phyloP scores from a whole-genome alignment of 2,329 filamentous ascomycete species.

The Tolypocladium pustulatum region DNA sequence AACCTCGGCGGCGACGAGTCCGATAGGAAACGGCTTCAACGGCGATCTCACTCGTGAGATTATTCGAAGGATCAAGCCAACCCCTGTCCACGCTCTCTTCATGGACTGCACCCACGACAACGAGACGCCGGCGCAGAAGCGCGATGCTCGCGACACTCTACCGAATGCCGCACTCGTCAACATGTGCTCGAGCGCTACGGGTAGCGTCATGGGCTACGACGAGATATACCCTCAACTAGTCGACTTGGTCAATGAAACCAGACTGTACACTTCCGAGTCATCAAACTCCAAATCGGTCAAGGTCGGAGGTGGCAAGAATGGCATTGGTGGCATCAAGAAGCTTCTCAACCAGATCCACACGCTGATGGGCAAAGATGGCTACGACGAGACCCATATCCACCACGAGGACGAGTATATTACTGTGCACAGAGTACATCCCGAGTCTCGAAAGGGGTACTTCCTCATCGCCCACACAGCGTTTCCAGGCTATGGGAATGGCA shows the following conservation, averaged over 20 bases:
- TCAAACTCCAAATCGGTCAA: conserved; percentile 51
- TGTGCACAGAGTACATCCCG: conserved; percentile 87
- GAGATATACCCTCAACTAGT: conserved; percentile 89
- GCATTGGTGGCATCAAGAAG: conserved; percentile 86
- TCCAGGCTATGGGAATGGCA: conserved; percentile 77
- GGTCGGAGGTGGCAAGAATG: conserved; percentile 60
- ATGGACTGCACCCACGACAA: conserved; percentile 99
- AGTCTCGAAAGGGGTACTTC: conserved; percentile 88
- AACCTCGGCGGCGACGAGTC: conserved; percentile 20
- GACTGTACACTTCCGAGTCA: conserved; percentile 69
- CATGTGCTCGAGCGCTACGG: conserved; percentile 91
- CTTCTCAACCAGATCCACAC: conserved; percentile 90
- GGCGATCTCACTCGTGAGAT: conserved; percentile 44
- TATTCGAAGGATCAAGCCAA: conserved; percentile 73
- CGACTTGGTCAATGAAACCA: conserved; percentile 84
- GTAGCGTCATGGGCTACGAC: conserved; percentile 96
- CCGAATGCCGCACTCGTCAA: conserved; percentile 88
- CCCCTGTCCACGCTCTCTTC: conserved; percentile 84
- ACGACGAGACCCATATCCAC: conserved; percentile 91
- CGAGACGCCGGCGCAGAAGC: conserved; percentile 88
- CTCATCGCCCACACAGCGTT: conserved; percentile 94
- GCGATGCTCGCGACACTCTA: conserved; percentile 86
- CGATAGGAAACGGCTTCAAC: conserved; percentile 16
- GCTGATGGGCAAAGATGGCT: conserved; percentile 89
- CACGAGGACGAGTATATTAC: conserved; percentile 96